Conservation (phyloP, 176 grass and related monocot genomes). For the Musa itinerans region DNA sequence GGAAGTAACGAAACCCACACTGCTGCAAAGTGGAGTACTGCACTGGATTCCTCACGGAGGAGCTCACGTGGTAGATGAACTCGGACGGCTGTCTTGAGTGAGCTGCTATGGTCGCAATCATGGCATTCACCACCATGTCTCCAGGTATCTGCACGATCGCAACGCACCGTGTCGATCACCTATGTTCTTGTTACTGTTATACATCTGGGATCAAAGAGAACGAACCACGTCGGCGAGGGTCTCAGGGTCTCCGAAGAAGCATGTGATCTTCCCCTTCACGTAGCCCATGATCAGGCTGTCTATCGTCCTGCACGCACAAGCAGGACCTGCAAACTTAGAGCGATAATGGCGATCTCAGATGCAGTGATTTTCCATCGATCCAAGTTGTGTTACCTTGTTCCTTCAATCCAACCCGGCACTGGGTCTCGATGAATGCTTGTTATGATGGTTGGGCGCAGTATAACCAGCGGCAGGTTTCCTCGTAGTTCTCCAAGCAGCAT, state of each 20-base stretch:
- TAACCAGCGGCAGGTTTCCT: conserved; percentile 34
- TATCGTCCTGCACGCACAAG: neutral
- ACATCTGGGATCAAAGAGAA: neutral
- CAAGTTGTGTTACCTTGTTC: conserved; percentile 27
- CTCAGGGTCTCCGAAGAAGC: neutral
- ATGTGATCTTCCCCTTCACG: neutral
- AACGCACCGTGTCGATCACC: conserved; percentile 36
- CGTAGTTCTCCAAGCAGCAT: conserved; percentile 33
- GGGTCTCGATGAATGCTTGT: conserved; percentile 58
- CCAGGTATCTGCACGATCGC: conserved; percentile 54
- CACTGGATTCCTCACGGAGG: neutral
- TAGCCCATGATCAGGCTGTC: neutral
- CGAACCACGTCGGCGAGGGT: neutral
- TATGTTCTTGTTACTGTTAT: conserved; percentile 7
- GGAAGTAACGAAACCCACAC: conserved; percentile 30
- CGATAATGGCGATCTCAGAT: too few species aligned
- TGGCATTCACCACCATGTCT: conserved; percentile 87
- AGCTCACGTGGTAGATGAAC: neutral
- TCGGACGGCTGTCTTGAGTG: conserved; percentile 27
- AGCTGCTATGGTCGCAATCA: conserved; percentile 45
- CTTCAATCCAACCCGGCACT: conserved; percentile 75
- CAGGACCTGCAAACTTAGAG: too few species aligned
- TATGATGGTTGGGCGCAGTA: conserved; percentile 66
- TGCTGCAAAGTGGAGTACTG: neutral
- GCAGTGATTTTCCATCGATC: too few species aligned